These are phyloP conservation scores for Phytophthora syringae DNA, from an alignment of 352 stramenopile genomes.

Conservation along the genomic window DNA sequence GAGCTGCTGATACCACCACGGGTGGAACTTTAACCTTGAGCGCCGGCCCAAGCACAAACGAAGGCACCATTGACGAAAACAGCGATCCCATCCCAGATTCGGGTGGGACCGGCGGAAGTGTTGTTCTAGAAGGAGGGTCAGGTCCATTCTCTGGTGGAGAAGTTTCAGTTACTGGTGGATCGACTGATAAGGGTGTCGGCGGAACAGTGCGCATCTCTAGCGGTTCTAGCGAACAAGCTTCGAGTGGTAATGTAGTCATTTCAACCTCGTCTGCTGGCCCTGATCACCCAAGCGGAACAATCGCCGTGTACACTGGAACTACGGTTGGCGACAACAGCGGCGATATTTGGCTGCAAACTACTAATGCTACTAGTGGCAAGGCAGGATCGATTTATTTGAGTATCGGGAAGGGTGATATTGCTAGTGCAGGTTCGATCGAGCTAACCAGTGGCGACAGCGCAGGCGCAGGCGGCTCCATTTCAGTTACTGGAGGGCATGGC, in stretches of 20 bases:
- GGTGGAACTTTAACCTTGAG: conserved; percentile 36
- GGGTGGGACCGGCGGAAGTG: conserved; percentile 34
- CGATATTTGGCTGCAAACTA: conserved; percentile 35
- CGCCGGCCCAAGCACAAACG: conserved; percentile 31
- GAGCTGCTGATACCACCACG: conserved; percentile 23
- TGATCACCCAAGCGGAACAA: conserved; percentile 24
- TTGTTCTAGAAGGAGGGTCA: conserved; percentile 26
- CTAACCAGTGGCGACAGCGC: conserved; percentile 5
- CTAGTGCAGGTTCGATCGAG: conserved; percentile 11
- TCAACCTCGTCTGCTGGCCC: conserved; percentile 12
- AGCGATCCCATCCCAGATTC: conserved; percentile 18
- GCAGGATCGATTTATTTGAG: conserved; percentile 31
- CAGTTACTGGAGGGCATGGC: conserved; percentile 20
- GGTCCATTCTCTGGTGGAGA: conserved; percentile 29
- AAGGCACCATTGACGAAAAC: conserved; percentile 27
- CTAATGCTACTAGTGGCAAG: conserved; percentile 26
- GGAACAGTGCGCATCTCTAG: conserved; percentile 36
- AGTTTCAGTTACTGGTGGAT: conserved; percentile 36
- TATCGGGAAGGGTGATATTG: conserved; percentile 14
- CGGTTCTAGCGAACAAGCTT: conserved; percentile 23
- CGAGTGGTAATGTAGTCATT: conserved; percentile 34
- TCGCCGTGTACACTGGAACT: conserved; percentile 32
- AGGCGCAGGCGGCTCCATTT: conserved; percentile 25
- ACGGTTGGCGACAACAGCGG: conserved; percentile 32
- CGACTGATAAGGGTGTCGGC: conserved; percentile 9